These are phyloP conservation scores for Xerocomus minutiporus DNA, from an alignment of 1,284 basidiomycete species.

Conservation along the genomic window DNA sequence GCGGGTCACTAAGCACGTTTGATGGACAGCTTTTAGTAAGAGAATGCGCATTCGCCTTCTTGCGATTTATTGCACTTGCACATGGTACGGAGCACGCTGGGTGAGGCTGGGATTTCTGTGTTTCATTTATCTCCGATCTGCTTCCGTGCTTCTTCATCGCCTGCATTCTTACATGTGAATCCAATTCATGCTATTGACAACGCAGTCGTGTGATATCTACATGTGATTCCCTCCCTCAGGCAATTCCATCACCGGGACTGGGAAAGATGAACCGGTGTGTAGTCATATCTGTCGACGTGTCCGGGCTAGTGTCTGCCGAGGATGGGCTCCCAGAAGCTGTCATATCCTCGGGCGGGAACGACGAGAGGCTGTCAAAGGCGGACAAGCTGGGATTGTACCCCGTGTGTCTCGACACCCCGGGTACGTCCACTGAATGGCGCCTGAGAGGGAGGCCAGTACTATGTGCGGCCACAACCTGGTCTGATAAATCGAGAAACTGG, in stretches of 20 bases:
- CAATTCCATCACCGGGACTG: constrained; percentile 1
- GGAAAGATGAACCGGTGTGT: constrained; percentile 23
- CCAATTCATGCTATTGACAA: not conserved
- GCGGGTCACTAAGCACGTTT: not conserved
- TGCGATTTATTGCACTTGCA: constrained; percentile 24
- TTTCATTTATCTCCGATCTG: constrained; percentile 25
- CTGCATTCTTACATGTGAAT: no score
- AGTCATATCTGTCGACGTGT: constrained; percentile 17
- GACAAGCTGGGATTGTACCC: constrained; percentile 12
- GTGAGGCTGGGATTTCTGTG: not conserved
- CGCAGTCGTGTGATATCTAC: not conserved
- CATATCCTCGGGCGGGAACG: constrained; percentile 17
- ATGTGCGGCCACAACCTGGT: constrained; percentile 28
- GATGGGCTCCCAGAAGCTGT: constrained; percentile 25
- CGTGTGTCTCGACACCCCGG: constrained; percentile 10
- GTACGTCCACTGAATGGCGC: constrained; percentile 30
- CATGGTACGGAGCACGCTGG: not conserved
- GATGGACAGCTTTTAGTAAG: constrained; percentile 18
- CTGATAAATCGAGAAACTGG: constrained; percentile 31
- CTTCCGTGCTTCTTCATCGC: constrained; percentile 10
- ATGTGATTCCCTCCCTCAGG: not conserved
- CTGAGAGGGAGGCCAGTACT: constrained; percentile 24
- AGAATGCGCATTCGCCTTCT: constrained; percentile 17
- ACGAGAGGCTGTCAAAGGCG: constrained; percentile 16
- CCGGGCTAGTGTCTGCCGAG: constrained; percentile 20